phyloP scores from a whole-genome alignment of 345 rosid species.

The Lagerstroemia speciosa region DNA sequence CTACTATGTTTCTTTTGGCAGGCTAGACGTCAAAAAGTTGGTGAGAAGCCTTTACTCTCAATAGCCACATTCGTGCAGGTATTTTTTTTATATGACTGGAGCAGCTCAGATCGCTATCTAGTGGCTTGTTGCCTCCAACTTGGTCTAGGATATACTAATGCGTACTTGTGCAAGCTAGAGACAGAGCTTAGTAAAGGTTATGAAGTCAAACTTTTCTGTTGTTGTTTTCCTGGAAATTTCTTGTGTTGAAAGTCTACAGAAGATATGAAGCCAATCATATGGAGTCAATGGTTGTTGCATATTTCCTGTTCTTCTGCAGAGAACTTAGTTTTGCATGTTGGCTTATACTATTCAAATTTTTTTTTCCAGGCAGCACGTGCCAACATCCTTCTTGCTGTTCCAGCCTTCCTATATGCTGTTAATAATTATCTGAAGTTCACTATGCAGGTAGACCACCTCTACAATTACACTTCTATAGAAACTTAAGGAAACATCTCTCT shows the following conservation, averaged over 20 bases:
- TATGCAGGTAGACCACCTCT: slow-evolving; percentile 64
- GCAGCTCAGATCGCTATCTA: not conserved
- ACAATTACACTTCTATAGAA: no score
- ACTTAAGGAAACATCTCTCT: no score
- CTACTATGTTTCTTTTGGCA: slow-evolving; percentile 25
- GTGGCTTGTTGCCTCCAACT: not conserved
- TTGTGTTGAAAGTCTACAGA: not conserved
- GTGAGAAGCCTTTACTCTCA: slow-evolving; percentile 87
- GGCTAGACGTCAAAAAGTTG: slow-evolving; percentile 83
- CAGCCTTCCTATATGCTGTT: slow-evolving; percentile 82
- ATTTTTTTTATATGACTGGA: not conserved
- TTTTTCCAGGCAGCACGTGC: slow-evolving; percentile 87
- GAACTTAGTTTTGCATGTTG: not conserved
- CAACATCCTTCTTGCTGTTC: slow-evolving; percentile 89
- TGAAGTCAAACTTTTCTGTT: not conserved
- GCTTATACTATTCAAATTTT: slow-evolving; percentile 8
- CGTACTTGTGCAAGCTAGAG: not conserved
- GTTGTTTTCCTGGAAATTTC: not conserved
- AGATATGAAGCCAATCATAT: no score
- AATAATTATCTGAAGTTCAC: slow-evolving; percentile 91
- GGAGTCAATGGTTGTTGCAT: no score
- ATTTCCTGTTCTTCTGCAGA: not conserved
- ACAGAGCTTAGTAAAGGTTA: not conserved
- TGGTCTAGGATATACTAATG: not conserved
- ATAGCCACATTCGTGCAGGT: slow-evolving; percentile 77